Conservation (phyloP, 306 rosid genomes). For the Quercus cerris region DNA sequence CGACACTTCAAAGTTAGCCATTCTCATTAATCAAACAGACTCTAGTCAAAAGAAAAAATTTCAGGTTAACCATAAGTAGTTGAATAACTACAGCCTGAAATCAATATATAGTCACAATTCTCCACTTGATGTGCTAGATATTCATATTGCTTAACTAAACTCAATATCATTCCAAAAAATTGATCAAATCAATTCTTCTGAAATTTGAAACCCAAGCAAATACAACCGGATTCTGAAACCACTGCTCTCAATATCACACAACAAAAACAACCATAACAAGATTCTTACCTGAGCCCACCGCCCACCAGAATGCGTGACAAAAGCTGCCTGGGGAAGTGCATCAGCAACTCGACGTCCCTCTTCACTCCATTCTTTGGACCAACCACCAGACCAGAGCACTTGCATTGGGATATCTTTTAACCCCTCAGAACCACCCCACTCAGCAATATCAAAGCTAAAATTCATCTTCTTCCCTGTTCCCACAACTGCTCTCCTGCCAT, state of each 20-base stretch:
- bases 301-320: conserved; percentile 72
- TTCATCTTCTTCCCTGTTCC: conserved; percentile 72
- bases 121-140: background rate
- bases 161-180: background rate
- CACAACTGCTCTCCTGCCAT: conserved; percentile 62
- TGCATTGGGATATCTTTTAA: conserved; percentile 70
- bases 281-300: conserved; percentile 88
- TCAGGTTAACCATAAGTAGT: background rate
- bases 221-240: background rate
- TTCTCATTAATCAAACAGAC: background rate
- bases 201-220: conserved; percentile 7
- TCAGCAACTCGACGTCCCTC: conserved; percentile 67
- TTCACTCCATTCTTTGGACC: conserved; percentile 84
- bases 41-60: background rate
- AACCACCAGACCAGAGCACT: conserved; percentile 69
- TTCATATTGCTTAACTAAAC: background rate
- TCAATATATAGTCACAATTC: background rate
- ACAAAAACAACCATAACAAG: conserved; percentile 1
- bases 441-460: conserved; percentile 73
- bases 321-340: conserved; percentile 63
- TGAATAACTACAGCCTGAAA: background rate
- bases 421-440: conserved; percentile 78
- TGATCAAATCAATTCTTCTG: background rate
- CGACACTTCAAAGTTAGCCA: background rate
- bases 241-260: background rate